Evolutionary conservation across 2,329 filamentous ascomycete species (phyloP), one percentile per base, ranked within the genome.

Genomic region (Hypocrella siamensis): DNA sequence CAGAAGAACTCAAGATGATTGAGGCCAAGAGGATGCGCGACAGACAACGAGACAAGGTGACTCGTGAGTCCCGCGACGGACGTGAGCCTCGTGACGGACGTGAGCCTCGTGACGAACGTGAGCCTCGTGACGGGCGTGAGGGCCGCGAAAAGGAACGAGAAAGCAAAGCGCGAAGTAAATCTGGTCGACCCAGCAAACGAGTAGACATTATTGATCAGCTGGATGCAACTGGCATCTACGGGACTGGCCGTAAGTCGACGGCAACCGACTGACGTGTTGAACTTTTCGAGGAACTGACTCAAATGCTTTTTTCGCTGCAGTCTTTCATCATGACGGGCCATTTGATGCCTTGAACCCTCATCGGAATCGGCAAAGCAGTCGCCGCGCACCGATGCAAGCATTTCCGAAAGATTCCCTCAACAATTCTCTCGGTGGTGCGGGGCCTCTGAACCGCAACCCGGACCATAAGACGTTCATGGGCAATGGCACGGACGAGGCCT

Each of bases 331-430:
- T 49, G 90, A 96, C 47, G 90, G 90, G 1, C 90, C 90, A 4
- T 98, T 94, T 46, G 90, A 98, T 55, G 90, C 90, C 15, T 82
- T 90, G 52, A 93, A 93, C 53, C 85, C 90, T 4, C 81, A 93
- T 52, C 82, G 90, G 41, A 98, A 96, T 55, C 76, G 82, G 35
- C 80, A 81, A 48, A 82, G 77, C 45, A 76, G 79, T 46, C 74
- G 77, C 37, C 75, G 80, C 33, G 85, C 90, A 6, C 90, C 90
- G 1, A 94, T 98, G 84, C 78, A 93, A 52, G 90, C 90, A 2
- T 98, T 96, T 56, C 84, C 90, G 16, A 82, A 83, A 46, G 84
- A 81, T 45, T 94, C 85, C 2, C 70, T 81, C 38, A 98, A 98
- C 63, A 96, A 93, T 63, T 77, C 78, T 1, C 60, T 98, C 10